Base-by-base conservation (phyloP, 2,329 filamentous ascomycete genomes). In the Westerdykella ornata region DNA sequence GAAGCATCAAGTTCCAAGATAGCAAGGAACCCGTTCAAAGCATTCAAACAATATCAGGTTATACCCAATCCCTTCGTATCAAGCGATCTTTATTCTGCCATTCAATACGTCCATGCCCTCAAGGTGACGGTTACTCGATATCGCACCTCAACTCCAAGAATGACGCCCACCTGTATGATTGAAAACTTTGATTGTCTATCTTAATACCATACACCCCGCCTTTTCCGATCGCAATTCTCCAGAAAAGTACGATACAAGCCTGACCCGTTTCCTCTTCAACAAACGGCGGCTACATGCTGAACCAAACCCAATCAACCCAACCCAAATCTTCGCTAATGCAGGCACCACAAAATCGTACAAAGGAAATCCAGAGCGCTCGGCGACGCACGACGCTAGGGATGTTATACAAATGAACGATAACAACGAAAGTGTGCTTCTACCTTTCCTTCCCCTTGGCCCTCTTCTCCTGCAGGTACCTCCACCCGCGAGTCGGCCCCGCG, bases 401-500 rank as follows among this genome's bases (percentile, higher is more conserved):
- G 28, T n/a, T n/a, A 18, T 15, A 13, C 14, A 33, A 15, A 33
- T 33, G 31, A 18, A 8, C 31, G n/a, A 33, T 33, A 13, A n/a
- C 30, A 33, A 33, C 30, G n/a, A 15, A 11, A 14, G n/a, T 39
- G 11, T 31, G n/a, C 37, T 14, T 29, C 28, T 26, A 33, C 39
- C 57, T 59, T 45, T 57, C 54, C 51, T 53, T 65, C 4, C 62
- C 68, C 52, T 73, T 73, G 20, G 58, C 57, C 34, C 70, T 55
- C 74, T 98, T 98, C 64, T 97, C 92, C 33, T 76, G 72, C 41
- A 94, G 57, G 63, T 98, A 98, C 47, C 81, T 77, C 71, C 77
- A 76, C 5, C 82, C 83, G 55, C 82, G 78, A 5, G 71, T 60
- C 13, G 85, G 62, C 0, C 92, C 94, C 0, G 85, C 82, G 2